These are phyloP conservation scores for Umbelopsis vinacea DNA, from an alignment of 192 early-diverging fungal species.

Conservation along the genomic window DNA sequence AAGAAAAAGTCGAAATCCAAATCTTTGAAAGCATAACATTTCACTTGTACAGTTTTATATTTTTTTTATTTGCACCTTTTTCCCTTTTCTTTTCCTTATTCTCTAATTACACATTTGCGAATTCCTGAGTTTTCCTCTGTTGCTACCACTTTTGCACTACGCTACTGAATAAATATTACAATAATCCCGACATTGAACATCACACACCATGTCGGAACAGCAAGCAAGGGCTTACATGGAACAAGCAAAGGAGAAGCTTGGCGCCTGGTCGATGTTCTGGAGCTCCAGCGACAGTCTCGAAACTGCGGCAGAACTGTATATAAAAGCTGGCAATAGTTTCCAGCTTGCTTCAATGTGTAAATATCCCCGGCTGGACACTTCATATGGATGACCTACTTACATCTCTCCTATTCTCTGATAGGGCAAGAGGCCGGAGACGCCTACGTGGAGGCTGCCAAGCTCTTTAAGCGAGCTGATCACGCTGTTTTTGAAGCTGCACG, in stretches of 20 bases:
- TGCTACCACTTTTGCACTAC: conserved; percentile 2
- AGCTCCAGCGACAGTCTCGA: conserved; percentile 82
- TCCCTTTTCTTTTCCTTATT: not conserved
- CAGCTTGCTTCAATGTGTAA: conserved; percentile 89
- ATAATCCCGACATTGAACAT: not conserved
- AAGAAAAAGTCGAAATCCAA: not conserved
- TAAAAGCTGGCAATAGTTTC: conserved; percentile 90
- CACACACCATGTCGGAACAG: conserved; percentile 25
- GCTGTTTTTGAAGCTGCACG: conserved; percentile 88
- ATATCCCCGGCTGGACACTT: not conserved
- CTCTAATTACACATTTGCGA: conserved; percentile 3
- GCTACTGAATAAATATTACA: conserved; percentile 3
- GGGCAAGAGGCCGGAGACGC: conserved; percentile 96
- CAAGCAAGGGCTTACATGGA: conserved; percentile 62
- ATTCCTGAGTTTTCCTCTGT: conserved; percentile 1
- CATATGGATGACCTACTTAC: not conserved
- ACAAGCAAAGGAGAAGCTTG: conserved; percentile 74
- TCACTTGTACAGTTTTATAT: conserved; percentile 20
- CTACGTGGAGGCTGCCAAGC: conserved; percentile 81
- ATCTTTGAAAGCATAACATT: conserved; percentile 6
- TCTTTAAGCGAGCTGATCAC: conserved; percentile 67
- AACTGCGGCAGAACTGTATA: conserved; percentile 92
- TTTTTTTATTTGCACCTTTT: not conserved
- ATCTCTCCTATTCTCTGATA: conserved; percentile 31
- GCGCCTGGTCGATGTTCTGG: conserved; percentile 64